A percentile compares a stretch with the other conserved stretches of the same genome.
These are phyloP conservation scores for Oryza punctata DNA, from an alignment of 176 grass and related monocot genomes.

Conservation along the genomic window DNA sequence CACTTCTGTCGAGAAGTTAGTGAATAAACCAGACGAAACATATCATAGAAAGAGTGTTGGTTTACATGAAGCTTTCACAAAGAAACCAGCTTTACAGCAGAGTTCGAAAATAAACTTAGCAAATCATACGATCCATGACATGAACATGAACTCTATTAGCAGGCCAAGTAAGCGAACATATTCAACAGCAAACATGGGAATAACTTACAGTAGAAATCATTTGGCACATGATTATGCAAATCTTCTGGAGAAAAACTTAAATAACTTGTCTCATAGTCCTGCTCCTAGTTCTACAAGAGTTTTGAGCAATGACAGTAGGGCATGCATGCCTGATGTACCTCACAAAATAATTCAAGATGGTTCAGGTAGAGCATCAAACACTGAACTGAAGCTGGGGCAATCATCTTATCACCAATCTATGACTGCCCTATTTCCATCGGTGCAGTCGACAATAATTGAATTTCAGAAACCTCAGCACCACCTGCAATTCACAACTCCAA, in stretches of 20 bases:
- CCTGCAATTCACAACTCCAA: conserved; percentile 32
- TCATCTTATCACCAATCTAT: conserved; percentile 61
- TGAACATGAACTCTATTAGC: conserved; percentile 29
- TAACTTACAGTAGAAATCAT: conserved; percentile 44
- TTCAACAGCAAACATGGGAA: conserved; percentile 31
- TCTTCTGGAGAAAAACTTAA: conserved; percentile 41
- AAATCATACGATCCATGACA: conserved; percentile 21
- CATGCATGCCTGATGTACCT: conserved; percentile 3
- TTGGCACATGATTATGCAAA: conserved; percentile 44
- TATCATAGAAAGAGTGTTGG: conserved; percentile 33
- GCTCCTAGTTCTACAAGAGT: conserved; percentile 32
- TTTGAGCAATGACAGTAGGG: conserved; percentile 40
- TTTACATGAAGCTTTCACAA: conserved; percentile 34
- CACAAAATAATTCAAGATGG: conserved; percentile 41
- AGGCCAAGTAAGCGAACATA: conserved; percentile 27
- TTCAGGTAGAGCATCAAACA: conserved; percentile 55
- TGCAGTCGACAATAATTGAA: conserved; percentile 44
- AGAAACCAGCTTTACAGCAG: conserved; percentile 40
- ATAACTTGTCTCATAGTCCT: conserved; percentile 36
- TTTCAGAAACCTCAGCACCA: conserved; percentile 53
- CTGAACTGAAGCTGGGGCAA: conserved; percentile 80
- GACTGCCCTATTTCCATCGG: conserved; percentile 43
- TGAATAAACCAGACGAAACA: conserved; percentile 35
- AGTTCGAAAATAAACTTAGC: conserved; percentile 25
- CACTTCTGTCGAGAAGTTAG: conserved; percentile 31